phyloP scores from a whole-genome alignment of 495 filamentous ascomycete species.

The Mytilinidion resinicola region DNA sequence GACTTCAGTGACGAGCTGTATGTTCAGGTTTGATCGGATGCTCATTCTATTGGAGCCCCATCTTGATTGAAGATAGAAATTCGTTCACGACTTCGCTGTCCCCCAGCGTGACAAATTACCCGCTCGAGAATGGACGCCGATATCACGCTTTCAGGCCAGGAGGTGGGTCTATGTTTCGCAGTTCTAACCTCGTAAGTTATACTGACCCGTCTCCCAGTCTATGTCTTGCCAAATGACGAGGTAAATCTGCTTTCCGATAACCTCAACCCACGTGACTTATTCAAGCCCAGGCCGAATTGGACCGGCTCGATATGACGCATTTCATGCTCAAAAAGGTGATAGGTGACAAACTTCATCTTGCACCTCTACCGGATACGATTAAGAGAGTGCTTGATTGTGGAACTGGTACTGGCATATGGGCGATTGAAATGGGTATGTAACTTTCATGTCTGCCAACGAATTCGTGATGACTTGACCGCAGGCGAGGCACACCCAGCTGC shows the following conservation, averaged over 20 bases:
- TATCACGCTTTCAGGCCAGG: conserved; percentile 27
- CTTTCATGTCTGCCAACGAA: too few species aligned
- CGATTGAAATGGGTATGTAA: conserved; percentile 18
- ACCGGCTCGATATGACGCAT: conserved; percentile 45
- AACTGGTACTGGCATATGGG: conserved; percentile 26
- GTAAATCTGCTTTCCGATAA: background rate
- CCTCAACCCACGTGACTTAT: background rate
- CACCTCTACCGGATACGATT: conserved; percentile 3
- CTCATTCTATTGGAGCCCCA: background rate
- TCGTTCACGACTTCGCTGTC: conserved; percentile 17
- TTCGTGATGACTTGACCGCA: background rate
- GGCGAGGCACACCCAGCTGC: background rate
- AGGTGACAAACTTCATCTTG: conserved; percentile 12
- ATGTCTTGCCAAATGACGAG: conserved; percentile 25
- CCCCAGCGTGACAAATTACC: conserved; percentile 15
- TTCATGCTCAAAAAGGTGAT: conserved; percentile 21
- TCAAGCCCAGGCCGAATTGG: conserved; percentile 6
- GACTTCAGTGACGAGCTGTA: conserved; percentile 23
- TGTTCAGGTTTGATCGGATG: background rate
- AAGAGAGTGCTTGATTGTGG: conserved; percentile 23
- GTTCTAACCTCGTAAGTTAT: background rate
- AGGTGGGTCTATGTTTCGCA: background rate
- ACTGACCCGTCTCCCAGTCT: background rate
- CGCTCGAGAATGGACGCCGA: conserved; percentile 26
- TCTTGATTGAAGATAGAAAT: conserved; percentile 5